Base-by-base conservation (phyloP, 805 yeast species). In the Saccharomycopsis fodiens region DNA sequence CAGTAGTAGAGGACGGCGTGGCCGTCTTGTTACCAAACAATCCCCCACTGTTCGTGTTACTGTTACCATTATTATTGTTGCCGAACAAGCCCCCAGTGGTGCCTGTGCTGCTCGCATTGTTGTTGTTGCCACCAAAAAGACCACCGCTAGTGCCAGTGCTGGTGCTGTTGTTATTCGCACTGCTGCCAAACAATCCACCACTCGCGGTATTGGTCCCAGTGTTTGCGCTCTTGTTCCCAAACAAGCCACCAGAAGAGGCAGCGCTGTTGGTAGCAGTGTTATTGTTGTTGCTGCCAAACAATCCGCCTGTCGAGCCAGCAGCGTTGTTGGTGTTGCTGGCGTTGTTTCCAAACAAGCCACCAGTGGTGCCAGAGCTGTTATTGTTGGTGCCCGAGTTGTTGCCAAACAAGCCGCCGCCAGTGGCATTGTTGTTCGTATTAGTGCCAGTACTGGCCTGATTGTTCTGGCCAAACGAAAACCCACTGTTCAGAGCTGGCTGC, bases 131-230 rank as follows among this genome's bases (percentile, higher is more conserved):
- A n/a, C n/a, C n/a, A n/a, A n/a, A n/a, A n/a, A n/a, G n/a, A n/a
- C n/a, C n/a, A n/a, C n/a, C n/a, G n/a, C n/a, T n/a, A n/a, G n/a
- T n/a, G n/a, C n/a, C n/a, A n/a, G n/a, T n/a, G n/a, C n/a, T n/a
- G n/a, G n/a, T n/a, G n/a, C n/a, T n/a, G n/a, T 6, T 25, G 10
- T 25, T 25, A 25, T 7, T 10, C 41, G 62, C 66, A 16, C 64
- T 50, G 42, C 64, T 54, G 30, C 76, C 76, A 62, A 73, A 68
- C 15, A 66, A 54, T 1, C 67, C 61, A 23, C 57, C 60, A 17
- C 55, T 54, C 16, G 56, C 42, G 15, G 51, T 46, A 41, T 42
- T 50, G 13, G 41, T 49, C 41, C 46, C 54, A 39, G 48, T 44
- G 22, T 45, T 54, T 27, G 7, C 45, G 34, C 15, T 56, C 47